Base-by-base conservation (phyloP, 352 stramenopile genomes). In the Globisporangium parvum region DNA sequence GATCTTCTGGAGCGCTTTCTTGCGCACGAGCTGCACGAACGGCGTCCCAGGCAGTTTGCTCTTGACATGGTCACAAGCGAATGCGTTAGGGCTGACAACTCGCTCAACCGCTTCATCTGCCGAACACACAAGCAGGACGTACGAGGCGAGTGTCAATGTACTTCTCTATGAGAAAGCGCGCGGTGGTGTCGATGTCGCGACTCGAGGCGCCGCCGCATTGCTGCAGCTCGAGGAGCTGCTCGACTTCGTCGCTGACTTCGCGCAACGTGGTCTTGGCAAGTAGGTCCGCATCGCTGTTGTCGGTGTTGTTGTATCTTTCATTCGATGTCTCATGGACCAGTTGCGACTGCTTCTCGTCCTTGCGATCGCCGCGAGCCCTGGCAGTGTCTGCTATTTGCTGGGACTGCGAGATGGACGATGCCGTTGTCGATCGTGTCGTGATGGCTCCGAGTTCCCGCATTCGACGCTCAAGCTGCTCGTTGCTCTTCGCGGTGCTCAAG, bases 1-100 rank as follows among this genome's bases (percentile, higher is more conserved):
- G 41, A 87, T 70, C 45, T 76, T 77, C 41, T 78, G 68, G 35
- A 72, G 59, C 31, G 65, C 62, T 37, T 85, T 87, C 28, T 59
- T 62, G 12, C 66, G 63, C 18, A 63, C 67, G 20, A 85, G 55
- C 50, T 70, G 55, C 53, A 87, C 76, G 55, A 87, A 85, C 28
- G 74, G 71, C 17, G 76, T 85, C 21, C 47, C 58, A 15, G 69
- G 56, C 18, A 87, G 63, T 26, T 69, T 71, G 51, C 53, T 73
- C 76, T 87, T 17, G 5, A 48, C n/a, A 46, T 20, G 17, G 24
- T 14, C 11, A 55, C 33, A 35, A 35, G 41, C 24, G 6, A 2
- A 37, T 17, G 14, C 37, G 53, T 45, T 18, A 63, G 10, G 28
- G 17, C 12, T 17, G n/a, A 55, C 18, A 59, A 48, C 3, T 0